A percentile compares a stretch with the other conserved stretches of the same genome.
Conservation (phyloP, 164 flowering plant species). For the Akebia trifoliata region DNA sequence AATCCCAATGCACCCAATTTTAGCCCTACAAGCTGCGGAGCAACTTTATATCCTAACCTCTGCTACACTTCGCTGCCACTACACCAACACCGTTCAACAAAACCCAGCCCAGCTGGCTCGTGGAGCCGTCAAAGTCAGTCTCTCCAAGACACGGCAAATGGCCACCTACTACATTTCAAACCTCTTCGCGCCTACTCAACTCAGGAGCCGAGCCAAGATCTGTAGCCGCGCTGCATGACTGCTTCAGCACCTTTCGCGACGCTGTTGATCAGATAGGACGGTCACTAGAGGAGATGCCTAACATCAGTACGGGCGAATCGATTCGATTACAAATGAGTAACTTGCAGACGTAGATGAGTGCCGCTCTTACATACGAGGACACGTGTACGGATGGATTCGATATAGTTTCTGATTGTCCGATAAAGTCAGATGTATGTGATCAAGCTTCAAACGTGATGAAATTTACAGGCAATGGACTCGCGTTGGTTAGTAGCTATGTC, state of each 20-base stretch:
- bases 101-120: slow-evolving; percentile 54
- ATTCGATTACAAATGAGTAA: slow-evolving; percentile 67
- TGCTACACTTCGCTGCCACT: slow-evolving; percentile 66
- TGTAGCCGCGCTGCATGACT: slow-evolving; percentile 63
- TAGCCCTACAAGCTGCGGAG: slow-evolving; percentile 69
- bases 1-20: slow-evolving; percentile 30
- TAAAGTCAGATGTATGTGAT: slow-evolving; percentile 41
- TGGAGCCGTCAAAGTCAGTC: slow-evolving; percentile 53
- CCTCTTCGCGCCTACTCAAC: slow-evolving; percentile 37
- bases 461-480: slow-evolving; percentile 84
- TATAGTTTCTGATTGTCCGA: slow-evolving; percentile 34
- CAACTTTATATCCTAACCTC: slow-evolving; percentile 57
- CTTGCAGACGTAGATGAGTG: slow-evolving; percentile 98
- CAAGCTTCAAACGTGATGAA: slow-evolving; percentile 33
- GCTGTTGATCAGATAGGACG: slow-evolving; percentile 60
- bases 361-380: slow-evolving; percentile 80
- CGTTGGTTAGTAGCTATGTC: slow-evolving; percentile 60
- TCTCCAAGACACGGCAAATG: slow-evolving; percentile 31
- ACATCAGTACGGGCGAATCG: slow-evolving; percentile 21
- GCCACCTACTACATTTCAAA: slow-evolving; percentile 36
- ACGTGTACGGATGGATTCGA: slow-evolving; percentile 83
- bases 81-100: slow-evolving; percentile 42
- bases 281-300: slow-evolving; percentile 59
- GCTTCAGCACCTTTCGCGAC: slow-evolving; percentile 53
- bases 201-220: slow-evolving; percentile 34